These are phyloP conservation scores for Naganishia sp. DNA, from an alignment of 1,284 basidiomycete species.

Conservation along the genomic window DNA sequence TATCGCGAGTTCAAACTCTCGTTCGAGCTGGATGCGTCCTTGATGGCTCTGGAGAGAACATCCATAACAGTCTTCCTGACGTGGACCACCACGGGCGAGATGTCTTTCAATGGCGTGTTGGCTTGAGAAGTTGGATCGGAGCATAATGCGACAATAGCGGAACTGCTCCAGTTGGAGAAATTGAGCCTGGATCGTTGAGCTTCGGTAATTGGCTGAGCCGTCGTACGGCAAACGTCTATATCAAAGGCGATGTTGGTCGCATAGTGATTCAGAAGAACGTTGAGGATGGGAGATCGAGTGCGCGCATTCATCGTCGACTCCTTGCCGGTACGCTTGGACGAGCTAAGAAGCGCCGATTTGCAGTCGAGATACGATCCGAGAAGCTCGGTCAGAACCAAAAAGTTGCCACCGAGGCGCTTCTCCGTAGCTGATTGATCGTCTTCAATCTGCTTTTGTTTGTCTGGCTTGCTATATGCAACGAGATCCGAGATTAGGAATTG, in stretches of 20 bases:
- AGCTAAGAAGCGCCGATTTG: slow-evolving; percentile 64
- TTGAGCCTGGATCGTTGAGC: slow-evolving; percentile 53
- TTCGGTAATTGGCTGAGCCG: slow-evolving; percentile 26
- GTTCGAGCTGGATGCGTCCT: slow-evolving; percentile 64
- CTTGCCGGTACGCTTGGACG: slow-evolving; percentile 24
- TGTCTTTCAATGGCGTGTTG: slow-evolving; percentile 63
- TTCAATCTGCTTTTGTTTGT: slow-evolving; percentile 17
- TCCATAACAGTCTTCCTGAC: slow-evolving; percentile 90
- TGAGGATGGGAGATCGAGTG: slow-evolving; percentile 20
- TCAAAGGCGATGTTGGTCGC: slow-evolving; percentile 45
- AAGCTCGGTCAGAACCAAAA: slow-evolving; percentile 86
- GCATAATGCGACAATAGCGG: slow-evolving; percentile 86
- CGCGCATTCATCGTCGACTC: slow-evolving; percentile 36
- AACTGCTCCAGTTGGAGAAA: slow-evolving; percentile 78
- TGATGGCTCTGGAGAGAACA: slow-evolving; percentile 79
- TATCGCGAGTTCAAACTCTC: slow-evolving; percentile 77
- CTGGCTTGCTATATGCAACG: slow-evolving; percentile 26
- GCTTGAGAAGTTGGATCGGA: slow-evolving; percentile 67
- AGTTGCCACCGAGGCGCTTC: slow-evolving; percentile 55
- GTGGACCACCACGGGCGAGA: slow-evolving; percentile 72
- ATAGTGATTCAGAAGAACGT: slow-evolving; percentile 47
- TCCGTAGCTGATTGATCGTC: slow-evolving; percentile 9
- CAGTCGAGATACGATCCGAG: slow-evolving; percentile 86
- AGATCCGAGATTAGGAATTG: slow-evolving; percentile 42
- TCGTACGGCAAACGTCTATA: slow-evolving; percentile 28